Evolutionary conservation across 2,329 filamentous ascomycete species (phyloP).

Genomic region (Aspergillus sp.): DNA sequence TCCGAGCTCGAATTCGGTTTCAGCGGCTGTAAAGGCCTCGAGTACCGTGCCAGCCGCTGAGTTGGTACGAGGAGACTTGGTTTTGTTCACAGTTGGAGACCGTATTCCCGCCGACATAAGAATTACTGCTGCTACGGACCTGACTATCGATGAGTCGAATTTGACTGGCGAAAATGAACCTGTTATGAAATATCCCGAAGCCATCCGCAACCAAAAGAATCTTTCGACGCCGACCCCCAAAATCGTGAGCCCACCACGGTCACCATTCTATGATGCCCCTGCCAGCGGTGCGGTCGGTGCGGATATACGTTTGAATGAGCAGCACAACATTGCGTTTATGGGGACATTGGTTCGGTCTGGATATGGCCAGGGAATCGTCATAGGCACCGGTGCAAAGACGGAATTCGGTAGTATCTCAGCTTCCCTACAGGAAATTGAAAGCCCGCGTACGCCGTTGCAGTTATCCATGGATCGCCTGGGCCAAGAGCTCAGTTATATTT

Average conservation of each 20-base stretch:
- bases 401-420: conserved; percentile 96
- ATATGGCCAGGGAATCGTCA: conserved; percentile 94
- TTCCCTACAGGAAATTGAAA: conserved; percentile 91
- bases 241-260: conserved; percentile 43
- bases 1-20: conserved; percentile 51
- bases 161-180: conserved; percentile 96
- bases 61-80: conserved; percentile 87
- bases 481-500: conserved; percentile 94
- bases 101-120: conserved; percentile 94
- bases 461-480: conserved; percentile 97
- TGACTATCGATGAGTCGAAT: conserved; percentile 96
- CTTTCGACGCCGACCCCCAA: conserved; percentile 34
- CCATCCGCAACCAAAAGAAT: conserved; percentile 44
- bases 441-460: conserved; percentile 88
- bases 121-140: conserved; percentile 83
- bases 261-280: conserved; percentile 60
- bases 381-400: conserved; percentile 88
- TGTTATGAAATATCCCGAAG: conserved; percentile 72
- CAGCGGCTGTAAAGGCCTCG: conserved; percentile 70
- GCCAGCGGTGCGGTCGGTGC: conserved; percentile 60
- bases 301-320: conserved; percentile 69
- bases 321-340: conserved; percentile 96
- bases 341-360: conserved; percentile 93
- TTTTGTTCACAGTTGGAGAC: conserved; percentile 92
- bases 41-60: conserved; percentile 83